Evolutionary conservation across 441 rosid species (phyloP).

Genomic region (Aleurites moluccanus): DNA sequence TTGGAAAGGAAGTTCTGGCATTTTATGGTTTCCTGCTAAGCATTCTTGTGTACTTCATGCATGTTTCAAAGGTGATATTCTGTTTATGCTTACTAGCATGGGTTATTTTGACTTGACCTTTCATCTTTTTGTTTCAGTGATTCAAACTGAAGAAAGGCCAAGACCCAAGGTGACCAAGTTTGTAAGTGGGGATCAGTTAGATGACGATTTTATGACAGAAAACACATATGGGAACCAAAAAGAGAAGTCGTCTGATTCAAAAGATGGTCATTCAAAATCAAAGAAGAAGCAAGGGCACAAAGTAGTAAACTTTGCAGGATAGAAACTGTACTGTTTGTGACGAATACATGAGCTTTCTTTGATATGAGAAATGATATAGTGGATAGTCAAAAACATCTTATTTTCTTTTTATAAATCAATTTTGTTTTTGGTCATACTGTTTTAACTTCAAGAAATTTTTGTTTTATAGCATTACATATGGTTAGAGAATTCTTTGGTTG

Average conservation of each 20-base stretch:
- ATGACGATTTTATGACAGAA: constrained; percentile 66
- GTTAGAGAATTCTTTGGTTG: not conserved
- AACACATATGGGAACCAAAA: constrained; percentile 33
- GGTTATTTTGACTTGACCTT: not conserved
- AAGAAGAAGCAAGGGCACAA: constrained; percentile 64
- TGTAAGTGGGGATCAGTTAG: constrained; percentile 78
- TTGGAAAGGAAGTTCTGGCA: not conserved
- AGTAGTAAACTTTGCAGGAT: constrained; percentile 68
- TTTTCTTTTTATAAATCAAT: not conserved
- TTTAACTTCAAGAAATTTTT: not conserved
- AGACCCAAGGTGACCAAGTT: constrained; percentile 63
- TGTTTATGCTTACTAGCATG: not conserved
- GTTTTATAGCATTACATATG: not conserved
- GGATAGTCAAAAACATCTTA: too few relatives aligned
- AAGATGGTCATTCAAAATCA: constrained; percentile 33
- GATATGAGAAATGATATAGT: not conserved
- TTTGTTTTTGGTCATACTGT: not conserved
- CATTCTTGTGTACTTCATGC: not conserved
- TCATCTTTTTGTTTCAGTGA: constrained; percentile 36
- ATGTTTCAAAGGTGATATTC: not conserved
- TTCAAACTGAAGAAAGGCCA: constrained; percentile 39
- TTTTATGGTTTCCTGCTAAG: not conserved
- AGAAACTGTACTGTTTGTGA: not conserved
- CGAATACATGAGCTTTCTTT: constrained; percentile 1
- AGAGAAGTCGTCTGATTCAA: constrained; percentile 31